Conservation (phyloP, 495 filamentous ascomycete species). For the Trichoderma erinaceum region DNA sequence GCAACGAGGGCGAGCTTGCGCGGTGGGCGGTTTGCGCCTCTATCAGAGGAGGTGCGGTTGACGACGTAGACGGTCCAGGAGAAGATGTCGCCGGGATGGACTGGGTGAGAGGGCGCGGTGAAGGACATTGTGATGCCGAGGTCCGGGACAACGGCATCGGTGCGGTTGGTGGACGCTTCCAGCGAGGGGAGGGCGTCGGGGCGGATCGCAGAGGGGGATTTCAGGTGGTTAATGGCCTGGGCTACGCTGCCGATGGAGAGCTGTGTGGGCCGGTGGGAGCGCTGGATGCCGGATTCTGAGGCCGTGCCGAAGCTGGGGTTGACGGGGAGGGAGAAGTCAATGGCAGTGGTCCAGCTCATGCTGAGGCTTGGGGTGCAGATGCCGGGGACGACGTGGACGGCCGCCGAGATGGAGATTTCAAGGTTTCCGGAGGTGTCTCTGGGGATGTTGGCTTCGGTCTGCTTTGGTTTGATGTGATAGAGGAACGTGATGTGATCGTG, state of each 20-base stretch:
- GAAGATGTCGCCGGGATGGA: slow-evolving; percentile 67
- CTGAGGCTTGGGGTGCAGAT: slow-evolving; percentile 64
- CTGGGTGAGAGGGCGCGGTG: slow-evolving; percentile 49
- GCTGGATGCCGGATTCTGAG: slow-evolving; percentile 52
- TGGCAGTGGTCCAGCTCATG: slow-evolving; percentile 74
- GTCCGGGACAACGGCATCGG: slow-evolving; percentile 46
- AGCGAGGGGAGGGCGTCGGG: slow-evolving; percentile 50
- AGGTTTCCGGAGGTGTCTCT: slow-evolving; percentile 45
- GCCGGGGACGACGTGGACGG: slow-evolving; percentile 50
- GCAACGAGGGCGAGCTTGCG: slow-evolving; percentile 77
- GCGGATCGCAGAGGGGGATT: slow-evolving; percentile 40
- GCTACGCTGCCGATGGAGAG: slow-evolving; percentile 45
- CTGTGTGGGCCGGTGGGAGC: slow-evolving; percentile 58
- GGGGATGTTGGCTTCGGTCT: slow-evolving; percentile 49
- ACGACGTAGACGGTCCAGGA: slow-evolving; percentile 85
- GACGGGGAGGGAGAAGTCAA: slow-evolving; percentile 73
- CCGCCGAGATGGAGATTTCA: slow-evolving; percentile 59
- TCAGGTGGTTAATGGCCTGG: slow-evolving; percentile 39
- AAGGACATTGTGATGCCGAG: slow-evolving; percentile 71
- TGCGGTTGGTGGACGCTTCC: slow-evolving; percentile 40
- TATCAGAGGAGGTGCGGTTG: slow-evolving; percentile 53
- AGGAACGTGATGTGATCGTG: slow-evolving; percentile 81
- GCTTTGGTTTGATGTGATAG: slow-evolving; percentile 66
- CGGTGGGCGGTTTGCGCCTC: slow-evolving; percentile 26
- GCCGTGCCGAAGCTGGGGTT: slow-evolving; percentile 50